These are phyloP conservation scores for Penicillium sp. DNA, from an alignment of 2,329 filamentous ascomycete species.

Conservation along the genomic window DNA sequence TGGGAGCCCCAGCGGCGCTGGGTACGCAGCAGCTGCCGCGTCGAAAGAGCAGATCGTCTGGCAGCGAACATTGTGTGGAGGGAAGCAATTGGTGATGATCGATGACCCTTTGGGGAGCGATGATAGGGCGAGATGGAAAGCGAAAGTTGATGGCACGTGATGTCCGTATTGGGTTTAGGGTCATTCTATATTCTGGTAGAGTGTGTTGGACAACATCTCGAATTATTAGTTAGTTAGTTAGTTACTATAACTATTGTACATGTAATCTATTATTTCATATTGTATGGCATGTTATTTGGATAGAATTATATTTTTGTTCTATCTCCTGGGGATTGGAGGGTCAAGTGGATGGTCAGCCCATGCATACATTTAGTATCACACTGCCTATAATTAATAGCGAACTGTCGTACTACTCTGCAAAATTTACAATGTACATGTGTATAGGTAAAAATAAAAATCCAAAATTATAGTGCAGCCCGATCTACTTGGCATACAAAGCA, in stretches of 20 bases:
- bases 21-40: slow-evolving; percentile 39
- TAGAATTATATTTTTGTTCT: not conserved
- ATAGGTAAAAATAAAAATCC: not conserved
- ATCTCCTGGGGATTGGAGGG: not conserved
- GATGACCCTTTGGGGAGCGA: slow-evolving; percentile 29
- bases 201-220: not conserved
- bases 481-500: not conserved
- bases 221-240: not conserved
- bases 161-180: slow-evolving; percentile 19
- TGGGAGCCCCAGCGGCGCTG: slow-evolving; percentile 47
- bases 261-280: not conserved
- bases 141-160: slow-evolving; percentile 23
- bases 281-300: not conserved
- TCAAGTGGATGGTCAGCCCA: not conserved
- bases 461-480: not conserved
- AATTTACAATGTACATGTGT: not conserved
- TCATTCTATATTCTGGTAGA: not conserved
- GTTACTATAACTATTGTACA: no score
- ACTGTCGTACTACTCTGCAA: not conserved
- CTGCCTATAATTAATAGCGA: not conserved
- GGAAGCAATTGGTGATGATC: slow-evolving; percentile 32
- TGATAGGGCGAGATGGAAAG: slow-evolving; percentile 27
- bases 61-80: slow-evolving; percentile 42
- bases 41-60: slow-evolving; percentile 40
- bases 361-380: not conserved